These are phyloP conservation scores for Ophiostoma perfectum DNA, from an alignment of 2,329 filamentous ascomycete genomes.

Conservation along the genomic window DNA sequence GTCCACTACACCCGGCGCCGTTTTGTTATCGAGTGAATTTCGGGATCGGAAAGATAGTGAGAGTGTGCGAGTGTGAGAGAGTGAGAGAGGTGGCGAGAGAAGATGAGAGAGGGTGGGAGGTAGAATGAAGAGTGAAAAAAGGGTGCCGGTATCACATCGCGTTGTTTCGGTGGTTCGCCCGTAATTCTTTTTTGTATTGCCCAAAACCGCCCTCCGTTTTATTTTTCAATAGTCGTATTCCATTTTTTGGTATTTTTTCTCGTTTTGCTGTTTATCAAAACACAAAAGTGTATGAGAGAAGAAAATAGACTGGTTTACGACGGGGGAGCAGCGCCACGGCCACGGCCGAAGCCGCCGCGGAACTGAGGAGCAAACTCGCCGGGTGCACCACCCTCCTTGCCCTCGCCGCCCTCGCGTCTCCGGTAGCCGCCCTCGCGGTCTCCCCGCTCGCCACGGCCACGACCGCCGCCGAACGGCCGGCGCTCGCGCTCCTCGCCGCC, in stretches of 20 bases:
- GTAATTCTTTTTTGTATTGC: conserved; percentile 16
- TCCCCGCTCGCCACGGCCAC: conserved; percentile 71
- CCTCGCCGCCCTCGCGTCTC: conserved; percentile 77
- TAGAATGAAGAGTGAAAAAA: conserved; percentile 10
- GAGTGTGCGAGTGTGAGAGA: background rate
- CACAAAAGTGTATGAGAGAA: background rate
- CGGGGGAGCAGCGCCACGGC: conserved; percentile 66
- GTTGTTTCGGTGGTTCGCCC: conserved; percentile 1
- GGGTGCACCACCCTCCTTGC: conserved; percentile 88
- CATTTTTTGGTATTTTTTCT: conserved; percentile 3
- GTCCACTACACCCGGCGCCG: conserved; percentile 18
- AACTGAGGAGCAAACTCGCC: conserved; percentile 90
- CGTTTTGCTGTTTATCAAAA: conserved; percentile 9
- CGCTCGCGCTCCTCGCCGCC: conserved; percentile 77
- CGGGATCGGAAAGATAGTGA: background rate
- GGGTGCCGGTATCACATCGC: conserved; percentile 19
- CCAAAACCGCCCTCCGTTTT: background rate
- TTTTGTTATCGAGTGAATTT: conserved; percentile 14
- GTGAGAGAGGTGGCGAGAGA: background rate
- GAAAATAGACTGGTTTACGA: conserved; percentile 43
- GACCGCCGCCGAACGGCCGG: conserved; percentile 72
- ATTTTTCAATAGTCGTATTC: conserved; percentile 11
- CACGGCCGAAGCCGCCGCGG: conserved; percentile 86
- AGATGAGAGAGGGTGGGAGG: conserved; percentile 1
- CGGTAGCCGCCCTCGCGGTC: conserved; percentile 88